Base-by-base conservation (phyloP, 257 asterid genomes). In the Ajuga chamaepitys region DNA sequence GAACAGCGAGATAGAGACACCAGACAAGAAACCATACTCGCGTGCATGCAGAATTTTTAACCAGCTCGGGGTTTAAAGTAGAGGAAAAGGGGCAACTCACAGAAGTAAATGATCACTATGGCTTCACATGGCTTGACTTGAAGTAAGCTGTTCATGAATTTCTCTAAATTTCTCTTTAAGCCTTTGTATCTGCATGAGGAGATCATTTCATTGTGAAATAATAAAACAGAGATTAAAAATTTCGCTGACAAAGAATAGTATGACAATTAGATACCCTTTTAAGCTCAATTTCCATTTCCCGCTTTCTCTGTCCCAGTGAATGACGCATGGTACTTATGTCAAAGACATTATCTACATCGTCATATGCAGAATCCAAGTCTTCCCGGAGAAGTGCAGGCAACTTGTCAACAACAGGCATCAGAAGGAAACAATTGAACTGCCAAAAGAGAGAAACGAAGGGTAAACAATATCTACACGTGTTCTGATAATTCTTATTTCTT, bases 361-460 rank as follows among this genome's bases (percentile, higher is more conserved):
- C 90, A 73, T 88, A 86, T 65, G 89, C 95, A 57, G 97, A 83
- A 70, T 89, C 98, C 32, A 88, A 72, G 80, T 88, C 98, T 69
- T 83, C 91, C 4, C 93, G 88, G 35, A 88, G 88, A 68, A 88
- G 95, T 64, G 95, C 95, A 46, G 95, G 96, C 78, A 92, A 74
- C 87, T 92, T 88, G 82, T 91, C 96, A 22, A 91, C 95, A 67
- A 91, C 95, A 5, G 98, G 98, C 97, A 91, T 92, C 32, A 86
- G 97, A 65, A 92, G 95, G 73, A 91, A 88, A 73, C 97, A 88
- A 80, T 92, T 92, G 83, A 88, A 92, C 98, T 91, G 95, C 86
- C 75, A 67, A 71, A 70, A 52, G 41, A 63, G 7, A 75, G 63
- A 71, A 70, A 52, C 45, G 66, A 9, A 75, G 63, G 16, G 54